Evolutionary conservation across 768 basidiomycete species (phyloP).

Genomic region (Trametes cingulata): DNA sequence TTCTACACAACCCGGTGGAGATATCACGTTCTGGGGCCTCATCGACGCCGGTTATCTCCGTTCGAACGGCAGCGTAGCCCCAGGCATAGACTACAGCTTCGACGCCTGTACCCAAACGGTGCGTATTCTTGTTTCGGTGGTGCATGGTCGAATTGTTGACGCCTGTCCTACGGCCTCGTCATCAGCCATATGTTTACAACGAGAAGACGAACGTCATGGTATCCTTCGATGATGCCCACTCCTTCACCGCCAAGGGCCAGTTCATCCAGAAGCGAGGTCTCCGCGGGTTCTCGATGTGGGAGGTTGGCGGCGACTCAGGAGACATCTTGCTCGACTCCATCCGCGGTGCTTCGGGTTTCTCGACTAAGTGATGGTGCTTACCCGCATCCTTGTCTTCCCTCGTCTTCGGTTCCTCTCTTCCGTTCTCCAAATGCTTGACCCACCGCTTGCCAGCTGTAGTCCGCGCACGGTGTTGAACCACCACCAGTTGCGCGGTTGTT

Average conservation of each 20-base stretch:
- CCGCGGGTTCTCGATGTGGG: conserved; percentile 74
- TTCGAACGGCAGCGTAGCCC: conserved; percentile 43
- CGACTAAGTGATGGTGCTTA: neutral
- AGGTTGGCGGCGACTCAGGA: conserved; percentile 65
- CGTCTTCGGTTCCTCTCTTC: neutral
- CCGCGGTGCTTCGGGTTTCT: conserved; percentile 24
- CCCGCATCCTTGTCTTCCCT: neutral
- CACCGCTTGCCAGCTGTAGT: neutral
- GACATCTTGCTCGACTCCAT: conserved; percentile 65
- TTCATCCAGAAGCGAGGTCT: conserved; percentile 56
- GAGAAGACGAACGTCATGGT: conserved; percentile 53
- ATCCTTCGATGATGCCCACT: conserved; percentile 63
- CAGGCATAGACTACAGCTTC: conserved; percentile 52
- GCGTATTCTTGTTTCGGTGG: too few relatives aligned
- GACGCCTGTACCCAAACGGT: conserved; percentile 79
- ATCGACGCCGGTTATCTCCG: conserved; percentile 57
- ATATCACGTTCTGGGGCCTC: conserved; percentile 66
- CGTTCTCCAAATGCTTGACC: neutral
- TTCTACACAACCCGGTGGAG: conserved; percentile 49
- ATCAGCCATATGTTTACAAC: conserved; percentile 71
- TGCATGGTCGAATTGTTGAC: too few relatives aligned
- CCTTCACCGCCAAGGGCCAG: conserved; percentile 60
- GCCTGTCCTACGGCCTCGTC: neutral
- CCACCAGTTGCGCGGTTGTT: too few relatives aligned
- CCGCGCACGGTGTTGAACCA: neutral